Evolutionary conservation across 106 monocot species (phyloP), one percentile per base, ranked within the genome.

Genomic region (Triglochin maritima): DNA sequence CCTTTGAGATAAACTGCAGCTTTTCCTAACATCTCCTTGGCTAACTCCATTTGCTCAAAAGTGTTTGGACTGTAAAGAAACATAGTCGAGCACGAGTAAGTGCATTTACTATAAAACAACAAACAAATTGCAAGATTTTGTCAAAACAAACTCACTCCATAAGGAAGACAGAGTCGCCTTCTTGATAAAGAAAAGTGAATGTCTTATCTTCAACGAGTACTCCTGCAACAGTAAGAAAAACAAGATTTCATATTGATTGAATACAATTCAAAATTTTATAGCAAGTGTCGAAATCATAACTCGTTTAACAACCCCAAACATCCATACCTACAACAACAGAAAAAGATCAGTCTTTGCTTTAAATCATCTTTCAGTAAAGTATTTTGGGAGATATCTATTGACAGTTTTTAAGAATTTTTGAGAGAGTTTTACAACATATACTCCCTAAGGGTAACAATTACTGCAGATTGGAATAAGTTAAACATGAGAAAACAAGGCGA

Each of bases 181-280:
- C 96, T 69, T 76, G 74, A 77, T 83, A 96, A 44, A 91, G 73
- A 77, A 80, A 88, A 70, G 88, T 81, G 67, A 86, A 85, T 50
- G 87, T 77, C 77, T 86, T 96, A 41, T 96, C 90, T 74, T 96
- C 86, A 78, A 91, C 91, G 80, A 91, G 71, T 69, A 91, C 88
- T 62, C 76, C 96, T 96, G 91, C 14, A 46, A 44, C 68, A 55
- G 42, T 59, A 17, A 59, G 16, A 14, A 59, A 59, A 14, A 13
- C 59, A 29, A 29, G 1, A 29, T 29, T 29, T 29, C 29, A 1
- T 29, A 29, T 29, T 29, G 29, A 29, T 29, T 29, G 29, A 29
- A 29, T 29, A 29, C 29, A 29, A 29, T 29, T 29, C 29, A 29
- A 29, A 0, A 0, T 29, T 29, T 29, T 29, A 29, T 29, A 29